Base-by-base conservation (phyloP, 768 basidiomycete genomes). In the Rhizopogon salebrosus region DNA sequence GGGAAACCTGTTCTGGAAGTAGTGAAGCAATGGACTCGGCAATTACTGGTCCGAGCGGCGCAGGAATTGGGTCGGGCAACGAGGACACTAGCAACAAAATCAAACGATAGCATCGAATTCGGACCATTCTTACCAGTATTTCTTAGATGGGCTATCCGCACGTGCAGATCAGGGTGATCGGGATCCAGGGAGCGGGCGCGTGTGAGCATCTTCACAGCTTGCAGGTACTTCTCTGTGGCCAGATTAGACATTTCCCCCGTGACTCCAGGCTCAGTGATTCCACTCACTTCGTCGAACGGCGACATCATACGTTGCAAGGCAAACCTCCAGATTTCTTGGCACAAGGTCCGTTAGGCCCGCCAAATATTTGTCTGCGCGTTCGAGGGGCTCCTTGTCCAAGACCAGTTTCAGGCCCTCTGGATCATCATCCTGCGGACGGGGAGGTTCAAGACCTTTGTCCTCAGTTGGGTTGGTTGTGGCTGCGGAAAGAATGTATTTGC, bases 221-320 rank as follows among this genome's bases (percentile, higher is more conserved):
- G 89, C 34, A 95, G 70, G 54, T 84, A 82, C 66, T 92, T 91
- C 64, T 83, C 94, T 94, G 57, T 13, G 20, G 29, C 5, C 58
- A 29, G 24, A 40, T 49, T 14, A 22, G 29, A 29, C 35, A 50
- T 31, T 31, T 46, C 14, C 13, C 16, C 41, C 29, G 35, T 54
- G 34, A 4, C n/a, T 39, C 29, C 11, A 41, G 34, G 29, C 2
- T 22, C 26, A 40, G 37, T 40, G n/a, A 23, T 49, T 42, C 60
- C 41, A 74, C 84, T 64, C 63, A 95, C 94, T 83, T 62, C 88
- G 79, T 54, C 91, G 80, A 43, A 89, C 76, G 26, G 87, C 83
- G 18, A 98, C 87, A 62, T 97, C 93, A 62, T 89, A 95, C 5
- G 76, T 73, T 1, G 78, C 75, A 45, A 84, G 67, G 87, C 92